phyloP scores from a whole-genome alignment of 331 rosid genomes.

The Spiraea crenata region DNA sequence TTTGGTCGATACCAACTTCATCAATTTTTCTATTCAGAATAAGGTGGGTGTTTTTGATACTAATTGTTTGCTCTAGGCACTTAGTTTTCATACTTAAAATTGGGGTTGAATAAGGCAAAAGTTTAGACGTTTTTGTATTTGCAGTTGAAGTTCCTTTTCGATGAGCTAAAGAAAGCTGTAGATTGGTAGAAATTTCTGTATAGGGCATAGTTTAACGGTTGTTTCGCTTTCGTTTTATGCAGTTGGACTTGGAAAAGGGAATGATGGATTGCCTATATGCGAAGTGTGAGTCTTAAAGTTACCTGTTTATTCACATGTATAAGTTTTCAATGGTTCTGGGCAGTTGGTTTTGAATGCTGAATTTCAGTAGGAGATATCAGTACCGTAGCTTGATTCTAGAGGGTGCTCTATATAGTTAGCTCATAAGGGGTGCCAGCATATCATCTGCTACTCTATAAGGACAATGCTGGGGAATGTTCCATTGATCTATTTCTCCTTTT shows the following conservation, averaged over 20 bases:
- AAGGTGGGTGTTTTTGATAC: slow-evolving; percentile 49
- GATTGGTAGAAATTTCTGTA: background rate
- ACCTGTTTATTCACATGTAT: background rate
- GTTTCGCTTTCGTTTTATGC: slow-evolving; percentile 8
- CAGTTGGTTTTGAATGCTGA: background rate
- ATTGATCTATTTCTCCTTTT: background rate
- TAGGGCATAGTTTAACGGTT: background rate
- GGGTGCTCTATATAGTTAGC: background rate
- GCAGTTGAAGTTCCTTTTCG: background rate
- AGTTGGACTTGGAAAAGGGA: slow-evolving; percentile 94
- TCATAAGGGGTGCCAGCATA: background rate
- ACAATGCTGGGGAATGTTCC: too few species aligned
- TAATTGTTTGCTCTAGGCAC: background rate
- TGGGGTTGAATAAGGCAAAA: background rate
- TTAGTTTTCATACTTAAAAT: background rate
- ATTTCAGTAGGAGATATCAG: background rate
- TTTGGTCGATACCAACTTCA: slow-evolving; percentile 90
- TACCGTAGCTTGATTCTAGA: background rate
- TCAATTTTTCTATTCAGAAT: slow-evolving; percentile 91
- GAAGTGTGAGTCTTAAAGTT: slow-evolving; percentile 63
- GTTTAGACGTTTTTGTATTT: background rate
- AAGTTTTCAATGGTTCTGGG: too few species aligned
- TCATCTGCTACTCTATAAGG: too few species aligned
- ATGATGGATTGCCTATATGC: slow-evolving; percentile 97
- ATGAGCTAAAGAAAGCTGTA: background rate